These are phyloP conservation scores for Pichia sp. DNA, from an alignment of 1,139 yeast genomes.

Conservation along the genomic window DNA sequence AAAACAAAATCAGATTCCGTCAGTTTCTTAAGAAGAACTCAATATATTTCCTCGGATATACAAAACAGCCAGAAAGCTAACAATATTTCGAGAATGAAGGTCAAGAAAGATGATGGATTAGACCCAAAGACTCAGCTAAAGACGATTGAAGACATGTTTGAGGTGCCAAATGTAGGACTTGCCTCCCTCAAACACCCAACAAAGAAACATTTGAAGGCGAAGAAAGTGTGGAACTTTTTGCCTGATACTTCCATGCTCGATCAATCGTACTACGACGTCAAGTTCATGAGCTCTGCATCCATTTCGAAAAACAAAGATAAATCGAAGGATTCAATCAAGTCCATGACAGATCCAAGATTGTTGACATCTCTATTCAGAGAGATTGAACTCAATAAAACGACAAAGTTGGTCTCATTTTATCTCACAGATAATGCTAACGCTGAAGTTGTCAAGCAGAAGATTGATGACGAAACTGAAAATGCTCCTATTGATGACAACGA, in stretches of 20 bases:
- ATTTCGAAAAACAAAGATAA: conserved; percentile 41
- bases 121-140: conserved; percentile 64
- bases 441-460: conserved; percentile 33
- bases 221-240: conserved; percentile 70
- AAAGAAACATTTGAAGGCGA: conserved; percentile 70
- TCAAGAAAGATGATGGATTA: conserved; percentile 35
- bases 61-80: conserved; percentile 9
- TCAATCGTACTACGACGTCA: conserved; percentile 64
- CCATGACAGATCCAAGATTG: conserved; percentile 43
- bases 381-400: conserved; percentile 63
- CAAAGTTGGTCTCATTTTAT: conserved; percentile 78
- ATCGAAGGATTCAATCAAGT: conserved; percentile 37
- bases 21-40: conserved; percentile 88
- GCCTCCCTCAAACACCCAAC: conserved; percentile 66
- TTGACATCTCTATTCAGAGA: conserved; percentile 72
- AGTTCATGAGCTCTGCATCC: conserved; percentile 79
- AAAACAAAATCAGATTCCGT: conserved; percentile 54
- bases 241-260: conserved; percentile 93
- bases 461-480: conserved; percentile 44
- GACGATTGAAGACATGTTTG: conserved; percentile 76
- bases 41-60: conserved; percentile 59
- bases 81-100: not conserved
- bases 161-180: conserved; percentile 45
- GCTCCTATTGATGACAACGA: conserved; percentile 40
- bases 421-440: conserved; percentile 50